Conservation (phyloP, 129 eudicot species). For the Ambrosia trifida region DNA sequence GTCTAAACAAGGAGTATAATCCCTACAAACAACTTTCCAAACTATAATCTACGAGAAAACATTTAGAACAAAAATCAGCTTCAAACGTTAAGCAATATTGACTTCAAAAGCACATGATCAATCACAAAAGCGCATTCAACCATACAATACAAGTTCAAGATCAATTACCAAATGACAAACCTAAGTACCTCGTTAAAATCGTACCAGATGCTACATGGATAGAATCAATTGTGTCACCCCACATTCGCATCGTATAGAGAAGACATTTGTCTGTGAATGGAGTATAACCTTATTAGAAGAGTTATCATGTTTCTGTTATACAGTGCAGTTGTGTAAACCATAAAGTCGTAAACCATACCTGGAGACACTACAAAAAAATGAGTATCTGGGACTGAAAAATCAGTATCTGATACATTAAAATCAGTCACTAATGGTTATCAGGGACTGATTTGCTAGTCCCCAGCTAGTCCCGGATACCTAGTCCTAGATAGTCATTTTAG, state of each 20-base stretch:
- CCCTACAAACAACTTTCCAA: conserved; percentile 65
- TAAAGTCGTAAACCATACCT: conserved; percentile 43
- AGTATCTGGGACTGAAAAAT: no score
- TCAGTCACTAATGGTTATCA: no score
- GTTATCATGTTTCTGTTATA: not conserved
- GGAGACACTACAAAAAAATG: no score
- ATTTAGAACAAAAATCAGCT: conserved; percentile 12
- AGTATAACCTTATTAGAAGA: not conserved
- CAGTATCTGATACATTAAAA: no score
- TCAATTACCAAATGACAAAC: not conserved
- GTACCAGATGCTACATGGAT: conserved; percentile 91
- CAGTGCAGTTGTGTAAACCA: no score
- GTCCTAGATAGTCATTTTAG: no score
- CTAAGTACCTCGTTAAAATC: conserved; percentile 75
- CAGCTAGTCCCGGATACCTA: no score
- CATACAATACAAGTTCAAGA: not conserved
- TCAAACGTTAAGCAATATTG: not conserved
- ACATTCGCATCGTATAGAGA: conserved; percentile 84
- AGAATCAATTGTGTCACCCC: conserved; percentile 66
- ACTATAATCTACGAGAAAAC: conserved; percentile 64
- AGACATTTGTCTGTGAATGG: conserved; percentile 69
- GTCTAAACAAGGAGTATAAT: conserved; percentile 20
- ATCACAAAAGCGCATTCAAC: conserved; percentile 1
- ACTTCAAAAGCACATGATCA: not conserved
- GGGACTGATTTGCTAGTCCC: no score